phyloP scores from a whole-genome alignment of 2,329 filamentous ascomycete genomes.

The Penicillium sp. region DNA sequence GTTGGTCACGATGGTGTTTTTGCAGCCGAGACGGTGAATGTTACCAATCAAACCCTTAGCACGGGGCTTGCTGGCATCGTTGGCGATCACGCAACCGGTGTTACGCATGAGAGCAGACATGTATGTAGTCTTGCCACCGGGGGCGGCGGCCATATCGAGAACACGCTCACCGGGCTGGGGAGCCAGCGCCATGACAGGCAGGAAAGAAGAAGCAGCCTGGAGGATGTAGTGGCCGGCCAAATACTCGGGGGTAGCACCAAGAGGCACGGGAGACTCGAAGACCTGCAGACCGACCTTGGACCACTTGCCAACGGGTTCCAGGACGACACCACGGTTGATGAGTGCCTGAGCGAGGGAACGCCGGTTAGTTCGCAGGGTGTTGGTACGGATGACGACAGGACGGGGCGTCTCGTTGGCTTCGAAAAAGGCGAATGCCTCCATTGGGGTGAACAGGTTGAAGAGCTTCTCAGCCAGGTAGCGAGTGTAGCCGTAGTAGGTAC shows the following conservation, averaged over 20 bases:
- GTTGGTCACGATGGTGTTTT: constrained; percentile 93
- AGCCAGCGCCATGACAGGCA: constrained; percentile 95
- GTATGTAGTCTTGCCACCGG: constrained; percentile 94
- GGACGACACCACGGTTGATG: constrained; percentile 93
- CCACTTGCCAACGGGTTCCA: constrained; percentile 98
- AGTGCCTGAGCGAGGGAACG: constrained; percentile 86
- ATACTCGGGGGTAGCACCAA: constrained; percentile 96
- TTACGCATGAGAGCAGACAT: constrained; percentile 98
- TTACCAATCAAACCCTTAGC: constrained; percentile 98
- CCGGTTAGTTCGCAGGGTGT: constrained; percentile 79
- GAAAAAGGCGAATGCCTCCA: constrained; percentile 96
- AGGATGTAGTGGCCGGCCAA: constrained; percentile 97
- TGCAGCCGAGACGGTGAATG: constrained; percentile 89
- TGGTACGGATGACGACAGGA: constrained; percentile 94
- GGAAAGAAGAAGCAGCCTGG: constrained; percentile 93
- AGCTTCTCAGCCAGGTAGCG: constrained; percentile 95
- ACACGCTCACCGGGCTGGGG: constrained; percentile 91
- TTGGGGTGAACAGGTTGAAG: constrained; percentile 85
- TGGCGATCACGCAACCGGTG: constrained; percentile 92
- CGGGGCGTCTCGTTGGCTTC: constrained; percentile 96
- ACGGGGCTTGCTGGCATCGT: constrained; percentile 92
- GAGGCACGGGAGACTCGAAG: constrained; percentile 84
- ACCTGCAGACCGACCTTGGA: constrained; percentile 96
- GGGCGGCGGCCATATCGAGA: constrained; percentile 92
- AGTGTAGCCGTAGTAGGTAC: constrained; percentile 95